Evolutionary conservation across 306 rosid species (phyloP).

Genomic region (Vicia faba): DNA sequence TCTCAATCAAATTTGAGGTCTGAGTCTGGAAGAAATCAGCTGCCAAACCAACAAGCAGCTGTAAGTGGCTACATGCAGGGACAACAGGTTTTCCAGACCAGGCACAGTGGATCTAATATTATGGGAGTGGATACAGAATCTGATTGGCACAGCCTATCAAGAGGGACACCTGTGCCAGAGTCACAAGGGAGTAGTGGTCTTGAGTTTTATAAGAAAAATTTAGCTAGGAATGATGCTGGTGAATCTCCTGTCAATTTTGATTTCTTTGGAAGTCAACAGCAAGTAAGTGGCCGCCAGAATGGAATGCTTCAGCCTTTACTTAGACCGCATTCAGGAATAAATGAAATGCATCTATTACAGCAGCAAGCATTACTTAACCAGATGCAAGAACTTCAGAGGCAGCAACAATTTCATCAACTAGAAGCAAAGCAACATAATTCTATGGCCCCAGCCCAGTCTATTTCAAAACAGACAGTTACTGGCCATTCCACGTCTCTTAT

Average conservation of each 20-base stretch:
- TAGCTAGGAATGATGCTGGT: constrained; percentile 60
- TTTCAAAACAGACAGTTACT: constrained; percentile 58
- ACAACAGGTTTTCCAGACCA: constrained; percentile 67
- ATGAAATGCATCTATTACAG: constrained; percentile 80
- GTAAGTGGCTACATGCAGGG: constrained; percentile 80
- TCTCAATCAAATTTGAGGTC: constrained; percentile 70
- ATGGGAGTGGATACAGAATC: constrained; percentile 69
- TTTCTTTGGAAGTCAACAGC: constrained; percentile 90
- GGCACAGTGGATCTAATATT: constrained; percentile 79
- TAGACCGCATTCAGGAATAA: constrained; percentile 70
- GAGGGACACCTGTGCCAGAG: constrained; percentile 63
- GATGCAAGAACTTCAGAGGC: constrained; percentile 83
- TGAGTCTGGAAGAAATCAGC: constrained; percentile 63
- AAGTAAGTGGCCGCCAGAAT: constrained; percentile 63
- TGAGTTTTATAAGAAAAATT: constrained; percentile 63
- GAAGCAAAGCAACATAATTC: constrained; percentile 73
- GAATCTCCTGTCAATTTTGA: constrained; percentile 87
- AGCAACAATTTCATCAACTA: constrained; percentile 77
- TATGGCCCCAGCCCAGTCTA: constrained; percentile 58
- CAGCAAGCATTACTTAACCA: constrained; percentile 67
- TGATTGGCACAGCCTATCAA: constrained; percentile 62
- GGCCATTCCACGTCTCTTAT: constrained; percentile 66
- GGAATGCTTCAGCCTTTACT: constrained; percentile 70
- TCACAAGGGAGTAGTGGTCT: constrained; percentile 69
- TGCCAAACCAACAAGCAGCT: constrained; percentile 65